phyloP scores from a whole-genome alignment of 1,284 basidiomycete species.

The Hymenochaete sp. region DNA sequence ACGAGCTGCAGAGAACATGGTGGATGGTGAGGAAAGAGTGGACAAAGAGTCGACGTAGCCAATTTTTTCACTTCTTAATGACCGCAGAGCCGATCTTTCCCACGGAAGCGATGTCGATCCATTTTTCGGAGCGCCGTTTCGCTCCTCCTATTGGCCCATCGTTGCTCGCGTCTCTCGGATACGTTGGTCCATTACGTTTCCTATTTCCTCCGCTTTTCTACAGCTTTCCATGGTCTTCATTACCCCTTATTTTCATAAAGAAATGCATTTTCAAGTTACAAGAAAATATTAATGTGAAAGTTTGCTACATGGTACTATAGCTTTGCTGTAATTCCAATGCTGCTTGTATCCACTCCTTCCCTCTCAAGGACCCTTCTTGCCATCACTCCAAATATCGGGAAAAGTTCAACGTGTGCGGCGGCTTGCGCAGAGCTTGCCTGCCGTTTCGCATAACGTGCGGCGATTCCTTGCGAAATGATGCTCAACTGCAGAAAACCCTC shows the following conservation, averaged over 20 bases:
- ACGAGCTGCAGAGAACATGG: conserved; percentile 57
- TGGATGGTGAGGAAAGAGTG: conserved; percentile 36
- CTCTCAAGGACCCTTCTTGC: conserved; percentile 55
- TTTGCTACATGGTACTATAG: too few relatives aligned
- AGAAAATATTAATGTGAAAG: too few relatives aligned
- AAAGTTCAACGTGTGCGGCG: conserved; percentile 42
- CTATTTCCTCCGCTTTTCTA: conserved; percentile 22
- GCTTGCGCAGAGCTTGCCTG: conserved; percentile 84
- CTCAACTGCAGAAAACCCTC: conserved; percentile 44
- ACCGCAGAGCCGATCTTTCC: conserved; percentile 1
- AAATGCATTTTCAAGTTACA: too few relatives aligned
- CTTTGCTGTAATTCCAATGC: too few relatives aligned
- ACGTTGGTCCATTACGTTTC: conserved; percentile 4
- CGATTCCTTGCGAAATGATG: conserved; percentile 89
- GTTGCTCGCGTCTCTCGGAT: not conserved
- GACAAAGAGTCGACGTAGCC: conserved; percentile 2
- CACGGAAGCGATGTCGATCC: conserved; percentile 4
- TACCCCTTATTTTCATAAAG: too few relatives aligned
- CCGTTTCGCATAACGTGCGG: conserved; percentile 75
- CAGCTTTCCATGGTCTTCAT: too few relatives aligned
- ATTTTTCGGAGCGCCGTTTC: not conserved
- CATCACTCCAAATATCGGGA: conserved; percentile 56
- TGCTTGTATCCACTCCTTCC: too few relatives aligned
- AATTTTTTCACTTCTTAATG: conserved; percentile 14
- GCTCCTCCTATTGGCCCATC: not conserved